A percentile compares a stretch with the other conserved stretches of the same genome.
Evolutionary conservation across 2,329 filamentous ascomycete species (phyloP).

Genomic region (Ilyonectria sp.): DNA sequence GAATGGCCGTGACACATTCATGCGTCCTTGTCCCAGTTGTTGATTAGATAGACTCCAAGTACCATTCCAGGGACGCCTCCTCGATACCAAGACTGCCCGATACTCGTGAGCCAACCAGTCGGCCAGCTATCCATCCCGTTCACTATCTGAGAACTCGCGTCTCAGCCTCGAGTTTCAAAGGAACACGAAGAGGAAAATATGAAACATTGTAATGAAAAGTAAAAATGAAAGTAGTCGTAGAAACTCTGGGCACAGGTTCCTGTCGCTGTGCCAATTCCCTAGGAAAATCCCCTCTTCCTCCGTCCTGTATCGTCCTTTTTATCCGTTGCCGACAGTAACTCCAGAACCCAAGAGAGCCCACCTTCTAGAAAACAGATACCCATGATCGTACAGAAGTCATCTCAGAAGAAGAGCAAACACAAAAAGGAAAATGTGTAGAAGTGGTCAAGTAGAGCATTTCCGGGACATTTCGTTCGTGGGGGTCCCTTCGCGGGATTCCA

Average conservation of each 20-base stretch:
- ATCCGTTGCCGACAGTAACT: slow-evolving; percentile 45
- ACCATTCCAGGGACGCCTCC: slow-evolving; percentile 6
- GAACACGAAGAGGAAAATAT: slow-evolving; percentile 12
- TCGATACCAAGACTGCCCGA: neutral
- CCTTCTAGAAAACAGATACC: slow-evolving; percentile 46
- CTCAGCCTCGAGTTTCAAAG: slow-evolving; percentile 10
- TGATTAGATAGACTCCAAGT: slow-evolving; percentile 20
- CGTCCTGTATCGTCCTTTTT: slow-evolving; percentile 46
- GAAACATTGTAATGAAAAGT: slow-evolving; percentile 34
- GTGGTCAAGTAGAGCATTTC: slow-evolving; percentile 33
- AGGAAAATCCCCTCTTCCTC: slow-evolving; percentile 31
- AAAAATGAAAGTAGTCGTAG: slow-evolving; percentile 35
- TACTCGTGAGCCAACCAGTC: slow-evolving; percentile 13
- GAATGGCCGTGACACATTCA: slow-evolving; percentile 19
- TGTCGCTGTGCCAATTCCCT: slow-evolving; percentile 32
- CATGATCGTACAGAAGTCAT: slow-evolving; percentile 49
- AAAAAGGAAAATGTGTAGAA: slow-evolving; percentile 27
- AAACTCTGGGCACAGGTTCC: slow-evolving; percentile 36
- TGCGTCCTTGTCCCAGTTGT: slow-evolving; percentile 17
- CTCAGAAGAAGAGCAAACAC: slow-evolving; percentile 32
- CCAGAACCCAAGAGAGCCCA: slow-evolving; percentile 37
- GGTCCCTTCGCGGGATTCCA: neutral
- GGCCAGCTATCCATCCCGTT: slow-evolving; percentile 4
- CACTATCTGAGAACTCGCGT: neutral
- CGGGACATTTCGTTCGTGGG: neutral